Conservation (phyloP, 2,329 filamentous ascomycete genomes). For the Alternaria gansuensis region DNA sequence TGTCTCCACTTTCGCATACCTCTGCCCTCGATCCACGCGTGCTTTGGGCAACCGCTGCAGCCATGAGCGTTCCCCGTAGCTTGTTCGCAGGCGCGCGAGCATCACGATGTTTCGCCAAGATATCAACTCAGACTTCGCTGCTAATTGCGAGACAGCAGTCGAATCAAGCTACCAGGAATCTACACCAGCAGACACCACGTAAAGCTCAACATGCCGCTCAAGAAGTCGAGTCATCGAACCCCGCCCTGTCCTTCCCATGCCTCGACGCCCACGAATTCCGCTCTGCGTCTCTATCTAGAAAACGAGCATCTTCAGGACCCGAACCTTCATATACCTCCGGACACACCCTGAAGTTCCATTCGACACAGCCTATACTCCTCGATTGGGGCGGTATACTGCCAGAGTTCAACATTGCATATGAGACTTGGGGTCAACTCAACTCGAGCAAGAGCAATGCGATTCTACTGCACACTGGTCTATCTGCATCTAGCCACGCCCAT, state of each 20-base stretch:
- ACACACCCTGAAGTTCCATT: constrained; percentile 80
- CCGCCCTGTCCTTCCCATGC: constrained; percentile 54
- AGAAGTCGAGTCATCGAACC: constrained; percentile 50
- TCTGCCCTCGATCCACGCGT: constrained; percentile 9
- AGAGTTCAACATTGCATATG: constrained; percentile 89
- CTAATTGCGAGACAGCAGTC: constrained; percentile 33
- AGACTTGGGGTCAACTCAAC: constrained; percentile 88
- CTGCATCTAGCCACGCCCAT: constrained; percentile 95
- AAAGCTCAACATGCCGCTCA: constrained; percentile 39
- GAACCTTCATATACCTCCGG: constrained; percentile 95
- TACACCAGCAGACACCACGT: constrained; percentile 44
- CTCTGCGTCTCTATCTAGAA: constrained; percentile 76
- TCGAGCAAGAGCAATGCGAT: constrained; percentile 85
- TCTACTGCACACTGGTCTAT: constrained; percentile 90
- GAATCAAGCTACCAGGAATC: constrained; percentile 33
- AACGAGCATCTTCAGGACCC: constrained; percentile 74
- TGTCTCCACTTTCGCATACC: constrained; percentile 20
- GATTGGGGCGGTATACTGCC: constrained; percentile 96
- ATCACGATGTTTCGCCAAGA: constrained; percentile 25
- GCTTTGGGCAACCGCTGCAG: constrained; percentile 9
- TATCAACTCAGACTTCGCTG: constrained; percentile 18
- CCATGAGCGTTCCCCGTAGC: constrained; percentile 47
- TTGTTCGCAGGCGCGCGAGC: constrained; percentile 37
- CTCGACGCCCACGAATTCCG: constrained; percentile 55
- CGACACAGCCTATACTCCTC: constrained; percentile 75